Conservation (phyloP, 768 basidiomycete species). For the Mycena vulgaris region DNA sequence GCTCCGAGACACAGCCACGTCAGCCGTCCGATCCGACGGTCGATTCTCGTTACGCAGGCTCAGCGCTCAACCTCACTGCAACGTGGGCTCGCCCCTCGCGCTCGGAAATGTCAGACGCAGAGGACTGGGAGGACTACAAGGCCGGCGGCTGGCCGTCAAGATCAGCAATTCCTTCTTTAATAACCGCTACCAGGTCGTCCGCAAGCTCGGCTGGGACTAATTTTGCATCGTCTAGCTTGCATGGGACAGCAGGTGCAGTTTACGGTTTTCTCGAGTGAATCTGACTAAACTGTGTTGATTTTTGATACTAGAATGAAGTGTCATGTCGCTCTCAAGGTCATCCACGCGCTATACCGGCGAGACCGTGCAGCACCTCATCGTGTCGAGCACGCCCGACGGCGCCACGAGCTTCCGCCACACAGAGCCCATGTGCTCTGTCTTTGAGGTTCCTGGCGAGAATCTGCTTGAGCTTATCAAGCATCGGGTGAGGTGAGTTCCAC, state of each 20-base stretch:
- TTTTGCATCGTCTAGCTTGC: slow-evolving; percentile 96
- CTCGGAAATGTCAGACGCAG: slow-evolving; percentile 47
- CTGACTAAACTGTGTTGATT: slow-evolving; percentile 34
- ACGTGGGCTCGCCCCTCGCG: slow-evolving; percentile 31
- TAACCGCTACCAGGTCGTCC: slow-evolving; percentile 89
- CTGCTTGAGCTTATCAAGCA: slow-evolving; percentile 96
- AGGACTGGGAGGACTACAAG: slow-evolving; percentile 92
- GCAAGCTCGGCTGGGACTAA: slow-evolving; percentile 97
- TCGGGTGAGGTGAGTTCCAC: slow-evolving; percentile 50
- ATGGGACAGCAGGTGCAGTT: slow-evolving; percentile 84
- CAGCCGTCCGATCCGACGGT: too few relatives aligned
- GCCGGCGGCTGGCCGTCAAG: slow-evolving; percentile 93
- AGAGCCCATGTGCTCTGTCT: slow-evolving; percentile 99
- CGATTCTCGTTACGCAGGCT: too few relatives aligned
- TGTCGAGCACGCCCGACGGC: slow-evolving; percentile 75
- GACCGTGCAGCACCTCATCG: slow-evolving; percentile 96
- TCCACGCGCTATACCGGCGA: slow-evolving; percentile 98
- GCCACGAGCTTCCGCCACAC: slow-evolving; percentile 90
- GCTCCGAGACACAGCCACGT: too few relatives aligned
- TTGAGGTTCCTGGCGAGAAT: slow-evolving; percentile 98
- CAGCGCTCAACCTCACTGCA: too few relatives aligned
- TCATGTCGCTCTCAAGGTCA: slow-evolving; percentile 99
- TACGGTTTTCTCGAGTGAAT: slow-evolving; percentile 33
- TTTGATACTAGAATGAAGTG: slow-evolving; percentile 79
- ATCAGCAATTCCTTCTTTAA: slow-evolving; percentile 94